phyloP scores from a whole-genome alignment of 2,329 filamentous ascomycete species.

The Akanthomyces muscarius region DNA sequence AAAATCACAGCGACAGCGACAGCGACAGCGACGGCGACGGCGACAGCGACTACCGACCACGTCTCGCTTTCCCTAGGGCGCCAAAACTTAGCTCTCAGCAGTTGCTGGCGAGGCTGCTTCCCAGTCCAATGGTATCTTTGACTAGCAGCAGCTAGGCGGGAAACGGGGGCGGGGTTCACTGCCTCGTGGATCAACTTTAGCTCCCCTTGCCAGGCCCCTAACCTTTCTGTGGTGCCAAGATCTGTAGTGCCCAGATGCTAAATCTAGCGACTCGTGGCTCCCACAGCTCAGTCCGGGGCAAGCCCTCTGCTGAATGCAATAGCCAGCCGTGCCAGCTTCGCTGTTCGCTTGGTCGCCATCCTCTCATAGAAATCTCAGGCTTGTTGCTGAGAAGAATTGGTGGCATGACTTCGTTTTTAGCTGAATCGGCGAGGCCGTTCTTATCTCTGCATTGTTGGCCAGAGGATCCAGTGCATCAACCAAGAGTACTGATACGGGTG shows the following conservation, averaged over 20 bases:
- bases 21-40: background rate
- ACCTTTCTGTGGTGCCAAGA: slow-evolving; percentile 15
- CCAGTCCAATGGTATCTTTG: slow-evolving; percentile 1
- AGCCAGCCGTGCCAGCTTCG: too few relatives aligned
- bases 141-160: background rate
- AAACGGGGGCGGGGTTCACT: slow-evolving; percentile 8
- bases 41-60: background rate
- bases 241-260: slow-evolving; percentile 12
- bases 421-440: background rate
- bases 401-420: background rate
- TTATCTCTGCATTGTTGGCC: slow-evolving; percentile 3
- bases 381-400: background rate
- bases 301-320: background rate
- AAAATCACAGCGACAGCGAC: too few relatives aligned
- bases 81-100: slow-evolving; percentile 1
- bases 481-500: background rate
- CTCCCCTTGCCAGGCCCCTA: background rate
- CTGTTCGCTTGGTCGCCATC: background rate
- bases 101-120: slow-evolving; percentile 5
- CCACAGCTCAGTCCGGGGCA: background rate
- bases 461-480: background rate
- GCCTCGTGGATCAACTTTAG: slow-evolving; percentile 11
- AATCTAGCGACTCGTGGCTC: slow-evolving; percentile 4
- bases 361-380: background rate
- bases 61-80: background rate